Evolutionary conservation across 176 grass and related monocot species (phyloP).

Genomic region (Ensete glaucum): DNA sequence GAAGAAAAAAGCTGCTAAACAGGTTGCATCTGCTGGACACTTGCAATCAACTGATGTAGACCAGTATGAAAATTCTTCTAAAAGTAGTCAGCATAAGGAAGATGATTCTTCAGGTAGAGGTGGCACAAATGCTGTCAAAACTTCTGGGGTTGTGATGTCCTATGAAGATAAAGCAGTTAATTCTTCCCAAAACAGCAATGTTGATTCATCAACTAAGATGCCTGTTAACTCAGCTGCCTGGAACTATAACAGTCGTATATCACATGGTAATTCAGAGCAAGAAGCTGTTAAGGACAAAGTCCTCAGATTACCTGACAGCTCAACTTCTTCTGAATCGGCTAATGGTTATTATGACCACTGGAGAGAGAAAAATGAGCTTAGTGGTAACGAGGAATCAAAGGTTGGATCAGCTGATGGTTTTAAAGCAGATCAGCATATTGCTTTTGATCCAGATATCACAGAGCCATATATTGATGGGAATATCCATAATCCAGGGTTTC

Average conservation of each 20-base stretch:
- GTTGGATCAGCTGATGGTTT: conserved; percentile 13
- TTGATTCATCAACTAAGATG: conserved; percentile 14
- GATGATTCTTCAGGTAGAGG: conserved; percentile 30
- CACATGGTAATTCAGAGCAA: conserved; percentile 21
- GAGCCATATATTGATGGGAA: conserved; percentile 28
- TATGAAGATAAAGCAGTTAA: conserved; percentile 29
- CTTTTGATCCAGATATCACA: conserved; percentile 16
- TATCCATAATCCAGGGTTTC: conserved; percentile 16
- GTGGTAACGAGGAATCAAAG: conserved; percentile 22
- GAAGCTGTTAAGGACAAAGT: conserved; percentile 31
- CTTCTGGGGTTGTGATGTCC: conserved; percentile 6
- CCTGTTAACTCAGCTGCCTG: conserved; percentile 7
- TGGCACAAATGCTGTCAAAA: conserved; percentile 13
- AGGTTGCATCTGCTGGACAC: conserved; percentile 28
- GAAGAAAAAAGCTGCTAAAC: conserved; percentile 67
- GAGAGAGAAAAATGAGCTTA: conserved; percentile 33
- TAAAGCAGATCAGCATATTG: conserved; percentile 12
- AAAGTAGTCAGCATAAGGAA: conserved; percentile 20
- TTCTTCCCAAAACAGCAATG: conserved; percentile 26
- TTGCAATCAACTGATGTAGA: conserved; percentile 7
- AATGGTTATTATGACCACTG: conserved; percentile 84
- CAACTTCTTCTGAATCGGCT: conserved; percentile 45
- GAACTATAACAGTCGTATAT: conserved; percentile 18
- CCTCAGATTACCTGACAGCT: conserved; percentile 41
- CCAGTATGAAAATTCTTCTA: conserved; percentile 26